Evolutionary conservation across 768 basidiomycete genomes (phyloP).

Genomic region (Multifurca ochricompacta): DNA sequence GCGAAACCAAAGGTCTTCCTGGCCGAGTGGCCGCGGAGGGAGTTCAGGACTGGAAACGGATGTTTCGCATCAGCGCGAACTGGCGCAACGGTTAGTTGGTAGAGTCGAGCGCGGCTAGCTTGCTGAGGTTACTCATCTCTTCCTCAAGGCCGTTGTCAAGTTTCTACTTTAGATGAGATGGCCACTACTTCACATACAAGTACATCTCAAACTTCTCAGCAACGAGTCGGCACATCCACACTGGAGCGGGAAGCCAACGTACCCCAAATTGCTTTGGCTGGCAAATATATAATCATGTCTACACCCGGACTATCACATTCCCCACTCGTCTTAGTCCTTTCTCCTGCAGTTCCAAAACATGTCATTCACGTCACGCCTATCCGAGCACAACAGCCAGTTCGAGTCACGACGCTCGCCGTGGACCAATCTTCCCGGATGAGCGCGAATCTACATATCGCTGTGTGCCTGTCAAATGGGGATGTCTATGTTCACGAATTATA

Average conservation of each 20-base stretch:
- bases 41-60: conserved; percentile 71
- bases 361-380: conserved; percentile 39
- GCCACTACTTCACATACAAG: neutral
- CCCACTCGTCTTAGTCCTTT: conserved; percentile 48
- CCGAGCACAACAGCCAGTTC: conserved; percentile 26
- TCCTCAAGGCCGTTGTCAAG: conserved; percentile 50
- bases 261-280: conserved; percentile 16
- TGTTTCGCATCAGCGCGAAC: conserved; percentile 79
- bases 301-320: conserved; percentile 38
- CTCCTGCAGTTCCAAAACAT: conserved; percentile 30
- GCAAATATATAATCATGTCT: conserved; percentile 14
- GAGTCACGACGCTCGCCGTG: conserved; percentile 59
- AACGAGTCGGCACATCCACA: neutral
- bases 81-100: conserved; percentile 72
- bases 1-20: conserved; percentile 53
- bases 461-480: conserved; percentile 63
- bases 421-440: conserved; percentile 61
- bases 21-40: conserved; percentile 34
- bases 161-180: conserved; percentile 7
- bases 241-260: conserved; percentile 12
- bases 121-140: neutral
- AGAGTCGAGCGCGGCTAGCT: conserved; percentile 11
- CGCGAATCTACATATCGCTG: conserved; percentile 39
- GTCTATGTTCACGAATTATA: conserved; percentile 53
- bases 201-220: neutral